A percentile compares a stretch with the other conserved stretches of the same genome.
phyloP scores from a whole-genome alignment of 139 green algal genomes.

The Chlamydomonas eustigma region DNA sequence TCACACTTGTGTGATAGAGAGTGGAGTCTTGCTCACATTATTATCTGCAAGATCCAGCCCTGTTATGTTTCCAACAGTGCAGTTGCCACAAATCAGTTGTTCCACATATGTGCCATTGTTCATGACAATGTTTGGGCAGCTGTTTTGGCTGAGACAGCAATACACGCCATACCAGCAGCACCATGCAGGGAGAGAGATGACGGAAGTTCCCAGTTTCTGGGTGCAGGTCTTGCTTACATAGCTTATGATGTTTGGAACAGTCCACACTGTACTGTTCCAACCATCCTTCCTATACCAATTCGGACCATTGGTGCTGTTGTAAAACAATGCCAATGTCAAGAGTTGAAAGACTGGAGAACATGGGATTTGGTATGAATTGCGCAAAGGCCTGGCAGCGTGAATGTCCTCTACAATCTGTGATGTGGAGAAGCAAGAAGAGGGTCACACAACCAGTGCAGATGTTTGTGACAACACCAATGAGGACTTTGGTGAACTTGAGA shows the following conservation, averaged over 20 bases:
- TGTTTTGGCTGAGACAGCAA: background rate
- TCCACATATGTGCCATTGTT: background rate
- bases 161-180: background rate
- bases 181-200: background rate
- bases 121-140: background rate
- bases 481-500: too few species aligned
- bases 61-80: background rate
- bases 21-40: background rate
- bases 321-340: background rate
- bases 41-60: background rate
- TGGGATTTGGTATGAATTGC: too few species aligned
- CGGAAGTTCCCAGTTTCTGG: background rate
- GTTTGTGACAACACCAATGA: too few species aligned
- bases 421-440: too few species aligned
- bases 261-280: too few species aligned
- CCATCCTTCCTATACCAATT: background rate
- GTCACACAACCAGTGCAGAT: too few species aligned
- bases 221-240: background rate
- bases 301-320: background rate
- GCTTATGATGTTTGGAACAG: too few species aligned
- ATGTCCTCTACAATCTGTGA: too few species aligned
- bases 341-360: too few species aligned
- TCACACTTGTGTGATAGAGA: too few species aligned
- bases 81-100: background rate
- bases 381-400: too few species aligned